Conservation (phyloP, 2,329 filamentous ascomycete genomes). For the Didymella sp. region DNA sequence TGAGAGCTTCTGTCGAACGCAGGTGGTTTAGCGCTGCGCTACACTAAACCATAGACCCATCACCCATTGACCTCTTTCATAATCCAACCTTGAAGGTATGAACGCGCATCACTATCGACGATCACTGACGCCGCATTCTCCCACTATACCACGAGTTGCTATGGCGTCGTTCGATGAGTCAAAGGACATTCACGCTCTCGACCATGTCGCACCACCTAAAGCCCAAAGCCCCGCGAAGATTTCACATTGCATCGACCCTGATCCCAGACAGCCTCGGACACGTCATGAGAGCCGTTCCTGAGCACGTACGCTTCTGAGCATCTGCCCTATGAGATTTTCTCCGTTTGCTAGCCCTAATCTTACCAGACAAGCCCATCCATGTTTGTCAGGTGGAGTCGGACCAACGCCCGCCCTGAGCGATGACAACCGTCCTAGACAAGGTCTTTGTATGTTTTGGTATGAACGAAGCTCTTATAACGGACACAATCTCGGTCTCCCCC, state of each 20-base stretch:
- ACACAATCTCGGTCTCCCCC: not conserved
- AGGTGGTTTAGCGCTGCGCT: not conserved
- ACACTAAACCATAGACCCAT: not conserved
- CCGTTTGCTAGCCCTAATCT: slow-evolving; percentile 1
- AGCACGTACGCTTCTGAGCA: not conserved
- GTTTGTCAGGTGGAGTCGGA: slow-evolving; percentile 2
- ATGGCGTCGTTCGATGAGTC: not conserved
- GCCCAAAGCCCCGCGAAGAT: not conserved
- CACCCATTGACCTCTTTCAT: not conserved
- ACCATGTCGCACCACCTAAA: not conserved
- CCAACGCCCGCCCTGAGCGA: slow-evolving; percentile 5
- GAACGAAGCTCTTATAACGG: not conserved
- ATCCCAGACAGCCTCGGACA: not conserved
- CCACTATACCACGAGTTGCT: not conserved
- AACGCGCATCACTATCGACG: not conserved
- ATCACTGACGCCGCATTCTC: not conserved
- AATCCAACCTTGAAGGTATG: no score
- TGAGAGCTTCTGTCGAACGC: not conserved
- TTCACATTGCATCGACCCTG: not conserved
- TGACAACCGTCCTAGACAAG: slow-evolving; percentile 1
- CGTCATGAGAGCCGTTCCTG: not conserved
- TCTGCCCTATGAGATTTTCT: slow-evolving; percentile 1
- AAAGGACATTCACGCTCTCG: not conserved
- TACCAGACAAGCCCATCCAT: slow-evolving; percentile 12
- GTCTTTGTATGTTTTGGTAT: slow-evolving; percentile 3